Conservation (phyloP, 805 yeast genomes). For the Metschnikowia lunata region DNA sequence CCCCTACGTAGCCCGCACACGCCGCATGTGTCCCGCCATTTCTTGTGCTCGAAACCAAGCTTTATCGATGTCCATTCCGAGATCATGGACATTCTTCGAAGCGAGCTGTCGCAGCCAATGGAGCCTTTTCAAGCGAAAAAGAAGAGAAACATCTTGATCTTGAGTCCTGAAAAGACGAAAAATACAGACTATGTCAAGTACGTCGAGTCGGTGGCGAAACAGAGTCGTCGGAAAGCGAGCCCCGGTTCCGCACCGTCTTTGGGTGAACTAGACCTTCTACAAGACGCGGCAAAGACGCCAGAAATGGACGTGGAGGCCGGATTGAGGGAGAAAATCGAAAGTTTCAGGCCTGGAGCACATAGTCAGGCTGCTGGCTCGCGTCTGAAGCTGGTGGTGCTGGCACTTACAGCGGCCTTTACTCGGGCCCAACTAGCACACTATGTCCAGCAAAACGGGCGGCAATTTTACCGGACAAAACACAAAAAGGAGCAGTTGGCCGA, state of each 20-base stretch:
- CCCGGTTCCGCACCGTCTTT: not conserved
- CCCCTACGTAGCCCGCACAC: too few species aligned
- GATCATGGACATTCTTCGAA: constrained; percentile 7
- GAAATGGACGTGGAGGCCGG: not conserved
- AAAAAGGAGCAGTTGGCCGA: constrained; percentile 20
- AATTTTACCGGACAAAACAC: constrained; percentile 1
- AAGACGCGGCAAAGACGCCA: not conserved
- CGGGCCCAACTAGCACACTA: constrained; percentile 13
- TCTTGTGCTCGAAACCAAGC: not conserved
- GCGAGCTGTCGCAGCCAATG: not conserved
- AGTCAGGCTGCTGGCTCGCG: not conserved
- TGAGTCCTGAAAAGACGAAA: constrained; percentile 15
- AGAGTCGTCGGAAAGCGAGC: not conserved
- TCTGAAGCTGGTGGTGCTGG: constrained; percentile 5
- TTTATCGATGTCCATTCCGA: constrained; percentile 2
- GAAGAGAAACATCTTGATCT: constrained; percentile 13
- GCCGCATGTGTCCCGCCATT: not conserved
- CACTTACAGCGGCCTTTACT: constrained; percentile 12
- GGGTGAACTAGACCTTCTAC: not conserved
- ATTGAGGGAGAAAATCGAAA: constrained; percentile 3
- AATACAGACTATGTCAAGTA: constrained; percentile 11
- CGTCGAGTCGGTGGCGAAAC: constrained; percentile 1
- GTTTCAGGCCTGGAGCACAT: constrained; percentile 2
- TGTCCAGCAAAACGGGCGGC: constrained; percentile 2
- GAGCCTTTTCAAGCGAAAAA: not conserved